Base-by-base conservation (phyloP, 805 yeast genomes). In the Sugiyamaella americana region DNA sequence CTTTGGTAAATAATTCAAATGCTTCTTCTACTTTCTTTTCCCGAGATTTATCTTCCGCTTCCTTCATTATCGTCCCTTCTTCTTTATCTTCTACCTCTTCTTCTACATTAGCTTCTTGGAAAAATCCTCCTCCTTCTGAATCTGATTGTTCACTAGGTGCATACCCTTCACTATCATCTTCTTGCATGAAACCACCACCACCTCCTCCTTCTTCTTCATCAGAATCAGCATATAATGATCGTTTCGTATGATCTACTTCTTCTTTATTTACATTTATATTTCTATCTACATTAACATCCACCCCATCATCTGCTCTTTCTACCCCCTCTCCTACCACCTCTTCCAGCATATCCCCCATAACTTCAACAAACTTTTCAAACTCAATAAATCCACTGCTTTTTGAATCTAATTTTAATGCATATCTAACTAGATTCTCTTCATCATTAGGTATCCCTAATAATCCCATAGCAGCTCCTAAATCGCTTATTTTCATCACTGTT, bases 311-410 rank as follows among this genome's bases (percentile, higher is more conserved):
- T 23, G 26, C 24, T 8, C 23, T 36, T 19, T 24, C 5, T 17
- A 20, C 44, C 48, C 42, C 34, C 19, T 4, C 4, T 17, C 20
- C n/a, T 34, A 6, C 8, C 34, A 16, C 17, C 29, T 36, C 29
- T 34, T 30, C 23, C 16, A 42, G 29, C 18, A 18, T 11, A 5
- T 36, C 21, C 22, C 19, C 44, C 58, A 53, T 46, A 19, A 50
- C 54, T 35, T 55, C 53, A 11, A 55, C 51, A 47, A 66, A 64
- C 10, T 53, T 45, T 46, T 60, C 65, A 30, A 56, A 59, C 8
- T 54, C 54, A n/a, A 64, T 55, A 5, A n/a, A 13, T 5, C 68
- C 69, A 8, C 47, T 30, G 2, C 24, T n/a, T 4, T 51, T 44
- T 4, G 59, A 57, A 43, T 55, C 63, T 53, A 56, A 50, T n/a